Percentiles rank a stretch among this genome's conserved stretches.
These are phyloP conservation scores for Fusarium liriodendri DNA, from an alignment of 2,329 filamentous ascomycete species.

Conservation along the genomic window DNA sequence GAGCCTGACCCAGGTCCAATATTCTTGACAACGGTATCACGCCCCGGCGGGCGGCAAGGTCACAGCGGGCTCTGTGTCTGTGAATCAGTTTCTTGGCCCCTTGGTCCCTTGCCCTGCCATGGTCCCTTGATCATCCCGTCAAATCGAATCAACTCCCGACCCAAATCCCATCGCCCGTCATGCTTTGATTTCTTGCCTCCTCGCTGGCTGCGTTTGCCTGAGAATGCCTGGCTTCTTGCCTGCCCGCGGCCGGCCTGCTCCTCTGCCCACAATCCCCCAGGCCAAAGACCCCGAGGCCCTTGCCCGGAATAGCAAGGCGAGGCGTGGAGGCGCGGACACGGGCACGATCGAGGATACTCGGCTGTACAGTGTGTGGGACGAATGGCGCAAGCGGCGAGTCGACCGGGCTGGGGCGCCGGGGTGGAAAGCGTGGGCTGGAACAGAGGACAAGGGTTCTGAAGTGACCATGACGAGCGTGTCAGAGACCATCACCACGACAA, in stretches of 20 bases:
- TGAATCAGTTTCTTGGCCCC: conserved; percentile 18
- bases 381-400: conserved; percentile 44
- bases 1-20: conserved; percentile 15
- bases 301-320: conserved; percentile 40
- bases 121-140: conserved; percentile 30
- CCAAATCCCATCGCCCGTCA: conserved; percentile 22
- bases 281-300: conserved; percentile 24
- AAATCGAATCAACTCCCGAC: conserved; percentile 31
- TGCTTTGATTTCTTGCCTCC: conserved; percentile 27
- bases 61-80: conserved; percentile 21
- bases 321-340: conserved; percentile 43
- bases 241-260: conserved; percentile 3
- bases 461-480: conserved; percentile 42
- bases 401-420: conserved; percentile 40
- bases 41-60: conserved; percentile 20
- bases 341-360: conserved; percentile 43
- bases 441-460: conserved; percentile 38
- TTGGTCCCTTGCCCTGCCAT: conserved; percentile 25
- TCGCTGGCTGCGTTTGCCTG: conserved; percentile 12
- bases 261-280: conserved; percentile 20
- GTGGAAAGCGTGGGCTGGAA: conserved; percentile 38
- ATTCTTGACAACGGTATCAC: conserved; percentile 8
- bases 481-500: conserved; percentile 29
- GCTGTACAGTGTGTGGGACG: conserved; percentile 47
- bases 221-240: conserved; percentile 16